These are phyloP conservation scores for Dichomitus squalens DNA, from an alignment of 1,284 basidiomycete genomes.

Conservation along the genomic window DNA sequence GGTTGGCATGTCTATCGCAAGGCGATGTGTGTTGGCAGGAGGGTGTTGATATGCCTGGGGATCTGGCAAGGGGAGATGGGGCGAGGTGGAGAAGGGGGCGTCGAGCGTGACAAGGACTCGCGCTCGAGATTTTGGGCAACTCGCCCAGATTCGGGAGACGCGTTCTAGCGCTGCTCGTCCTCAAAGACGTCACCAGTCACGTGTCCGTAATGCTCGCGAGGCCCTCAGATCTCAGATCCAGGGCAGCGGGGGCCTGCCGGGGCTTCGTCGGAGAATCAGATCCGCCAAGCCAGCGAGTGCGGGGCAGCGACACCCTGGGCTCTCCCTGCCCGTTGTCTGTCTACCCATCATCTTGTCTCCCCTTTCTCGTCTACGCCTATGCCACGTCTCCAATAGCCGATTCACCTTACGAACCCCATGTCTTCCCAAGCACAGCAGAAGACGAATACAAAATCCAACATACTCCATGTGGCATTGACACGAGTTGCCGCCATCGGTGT, in stretches of 20 bases:
- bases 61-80: not conserved
- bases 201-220: slow-evolving; percentile 16
- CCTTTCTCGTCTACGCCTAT: slow-evolving; percentile 6
- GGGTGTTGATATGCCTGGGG: not conserved
- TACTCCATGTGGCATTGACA: slow-evolving; percentile 24
- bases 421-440: slow-evolving; percentile 13
- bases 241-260: slow-evolving; percentile 14
- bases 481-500: slow-evolving; percentile 29
- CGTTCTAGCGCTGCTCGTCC: slow-evolving; percentile 6
- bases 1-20: slow-evolving; percentile 24
- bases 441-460: slow-evolving; percentile 7
- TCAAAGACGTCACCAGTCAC: slow-evolving; percentile 23
- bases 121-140: slow-evolving; percentile 14
- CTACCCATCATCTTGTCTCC: not conserved
- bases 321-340: not conserved
- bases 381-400: slow-evolving; percentile 10
- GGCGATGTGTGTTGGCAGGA: not conserved
- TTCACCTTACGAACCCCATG: slow-evolving; percentile 12
- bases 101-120: not conserved
- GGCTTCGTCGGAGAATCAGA: slow-evolving; percentile 2
- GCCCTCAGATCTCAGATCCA: slow-evolving; percentile 15
- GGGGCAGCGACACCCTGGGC: not conserved
- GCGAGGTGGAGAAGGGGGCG: slow-evolving; percentile 13
- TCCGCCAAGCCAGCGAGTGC: not conserved
- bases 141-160: slow-evolving; percentile 15